These are phyloP conservation scores for Raffaelea albimanens DNA, from an alignment of 2,329 filamentous ascomycete genomes.

Conservation along the genomic window DNA sequence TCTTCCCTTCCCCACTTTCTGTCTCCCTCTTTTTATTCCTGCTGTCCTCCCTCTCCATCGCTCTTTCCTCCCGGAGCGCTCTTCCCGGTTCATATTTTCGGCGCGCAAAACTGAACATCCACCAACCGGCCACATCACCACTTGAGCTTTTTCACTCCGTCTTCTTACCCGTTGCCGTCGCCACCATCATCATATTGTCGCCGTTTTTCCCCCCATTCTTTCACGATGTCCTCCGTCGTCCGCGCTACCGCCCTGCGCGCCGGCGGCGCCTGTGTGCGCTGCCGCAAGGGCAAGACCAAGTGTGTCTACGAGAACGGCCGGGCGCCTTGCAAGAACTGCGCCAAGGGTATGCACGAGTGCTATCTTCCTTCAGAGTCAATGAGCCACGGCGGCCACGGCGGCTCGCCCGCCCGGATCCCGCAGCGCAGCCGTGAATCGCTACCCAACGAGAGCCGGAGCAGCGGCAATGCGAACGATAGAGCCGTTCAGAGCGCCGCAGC, in stretches of 20 bases:
- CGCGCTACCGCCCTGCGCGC: slow-evolving; percentile 51
- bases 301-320: slow-evolving; percentile 54
- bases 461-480: slow-evolving; percentile 31
- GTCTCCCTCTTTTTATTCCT: background rate
- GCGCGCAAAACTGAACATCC: no score
- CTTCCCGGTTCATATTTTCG: background rate
- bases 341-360: slow-evolving; percentile 55
- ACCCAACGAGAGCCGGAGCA: slow-evolving; percentile 36
- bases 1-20: background rate
- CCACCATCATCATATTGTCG: no score
- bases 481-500: slow-evolving; percentile 33
- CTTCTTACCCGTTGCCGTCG: background rate
- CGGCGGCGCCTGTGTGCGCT: slow-evolving; percentile 52
- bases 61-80: background rate
- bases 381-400: slow-evolving; percentile 46
- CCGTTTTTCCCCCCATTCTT: background rate
- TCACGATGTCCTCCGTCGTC: slow-evolving; percentile 36
- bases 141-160: no score
- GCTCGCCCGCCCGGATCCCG: slow-evolving; percentile 43
- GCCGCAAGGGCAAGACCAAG: slow-evolving; percentile 55
- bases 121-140: no score
- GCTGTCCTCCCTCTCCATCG: background rate
- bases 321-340: slow-evolving; percentile 55
- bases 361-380: slow-evolving; percentile 52
- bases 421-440: slow-evolving; percentile 45